These are phyloP conservation scores for Candida anglica DNA, from an alignment of 805 yeast species.

Conservation along the genomic window DNA sequence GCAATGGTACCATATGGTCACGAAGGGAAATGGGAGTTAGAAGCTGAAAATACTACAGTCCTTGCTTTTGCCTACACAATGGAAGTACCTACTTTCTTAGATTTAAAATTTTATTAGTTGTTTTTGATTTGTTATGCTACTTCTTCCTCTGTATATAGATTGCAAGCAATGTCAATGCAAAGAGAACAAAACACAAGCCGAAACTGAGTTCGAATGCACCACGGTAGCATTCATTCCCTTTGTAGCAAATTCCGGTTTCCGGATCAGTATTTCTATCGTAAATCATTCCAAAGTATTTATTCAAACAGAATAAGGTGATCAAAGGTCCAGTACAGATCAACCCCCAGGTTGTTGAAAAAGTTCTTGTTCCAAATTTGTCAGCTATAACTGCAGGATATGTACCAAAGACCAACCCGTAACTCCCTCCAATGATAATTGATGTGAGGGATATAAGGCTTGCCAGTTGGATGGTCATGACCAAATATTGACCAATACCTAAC, in stretches of 20 bases:
- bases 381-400: constrained; percentile 74
- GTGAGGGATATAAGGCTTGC: constrained; percentile 39
- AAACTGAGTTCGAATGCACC: constrained; percentile 33
- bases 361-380: constrained; percentile 62
- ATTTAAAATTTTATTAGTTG: neutral
- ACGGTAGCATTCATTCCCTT: constrained; percentile 35
- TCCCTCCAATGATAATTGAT: constrained; percentile 55
- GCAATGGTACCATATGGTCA: too few species aligned
- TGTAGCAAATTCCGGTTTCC: constrained; percentile 35
- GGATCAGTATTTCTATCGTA: constrained; percentile 44
- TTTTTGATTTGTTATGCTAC: neutral
- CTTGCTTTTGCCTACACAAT: too few species aligned
- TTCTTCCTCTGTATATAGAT: constrained; percentile 21
- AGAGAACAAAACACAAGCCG: constrained; percentile 21
- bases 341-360: constrained; percentile 77
- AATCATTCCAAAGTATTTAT: constrained; percentile 51
- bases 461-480: constrained; percentile 22
- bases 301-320: constrained; percentile 47
- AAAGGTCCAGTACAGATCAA: constrained; percentile 69
- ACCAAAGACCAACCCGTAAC: constrained; percentile 72
- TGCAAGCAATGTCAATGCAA: constrained; percentile 17
- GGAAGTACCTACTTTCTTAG: too few species aligned
- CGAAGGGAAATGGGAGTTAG: too few species aligned
- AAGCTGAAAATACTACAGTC: too few species aligned
- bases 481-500: constrained; percentile 33